Evolutionary conservation across 2,329 filamentous ascomycete species (phyloP), one percentile per base, ranked within the genome.

Genomic region (Parafenestella ontariensis): DNA sequence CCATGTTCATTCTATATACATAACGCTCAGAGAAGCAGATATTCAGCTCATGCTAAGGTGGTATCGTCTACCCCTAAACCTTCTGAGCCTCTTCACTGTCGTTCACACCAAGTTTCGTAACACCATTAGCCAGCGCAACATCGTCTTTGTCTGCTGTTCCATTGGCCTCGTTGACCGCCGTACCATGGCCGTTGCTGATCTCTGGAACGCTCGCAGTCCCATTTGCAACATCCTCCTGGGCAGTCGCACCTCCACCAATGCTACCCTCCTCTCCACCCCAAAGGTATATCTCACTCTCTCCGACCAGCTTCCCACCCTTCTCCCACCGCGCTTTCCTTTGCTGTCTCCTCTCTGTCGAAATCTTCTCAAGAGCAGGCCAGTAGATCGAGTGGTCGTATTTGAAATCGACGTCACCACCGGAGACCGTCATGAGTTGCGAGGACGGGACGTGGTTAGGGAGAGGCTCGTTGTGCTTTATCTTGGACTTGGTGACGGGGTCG

Each of bases 391-490:
- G 95, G 69, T 96, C 90, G 75, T 99, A 99, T 68, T 92, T 88
- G 73, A 99, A 98, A 55, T 93, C 85, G 58, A 96, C 85, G 45
- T 91, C 85, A 53, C 95, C 94, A 43, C 88, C 87, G 68, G 90
- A 87, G 52, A 87, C 83, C 67, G 87, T 89, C 88, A 92, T 90
- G 48, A 99, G 85, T 74, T 98, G 94, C 68, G 88, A 83, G 7
- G 87, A 77, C 5, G 92, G 92, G 18, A 99, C 89, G 74, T 92
- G 92, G 64, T 90, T 82, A 64, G 83, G 84, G 81, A 96, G 88
- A 72, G 96, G 90, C 76, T 96, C 92, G 81, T 98, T 97, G 83
- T 96, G 97, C 80, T 95, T 96, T 80, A 99, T 88, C 82, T 99
- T 99, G 71, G 95, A 88, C 54, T 90, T 87, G 9, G 95, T 99